These are phyloP conservation scores for Aspergillus fumigatus DNA, from an alignment of 2,329 filamentous ascomycete species.

Conservation along the genomic window DNA sequence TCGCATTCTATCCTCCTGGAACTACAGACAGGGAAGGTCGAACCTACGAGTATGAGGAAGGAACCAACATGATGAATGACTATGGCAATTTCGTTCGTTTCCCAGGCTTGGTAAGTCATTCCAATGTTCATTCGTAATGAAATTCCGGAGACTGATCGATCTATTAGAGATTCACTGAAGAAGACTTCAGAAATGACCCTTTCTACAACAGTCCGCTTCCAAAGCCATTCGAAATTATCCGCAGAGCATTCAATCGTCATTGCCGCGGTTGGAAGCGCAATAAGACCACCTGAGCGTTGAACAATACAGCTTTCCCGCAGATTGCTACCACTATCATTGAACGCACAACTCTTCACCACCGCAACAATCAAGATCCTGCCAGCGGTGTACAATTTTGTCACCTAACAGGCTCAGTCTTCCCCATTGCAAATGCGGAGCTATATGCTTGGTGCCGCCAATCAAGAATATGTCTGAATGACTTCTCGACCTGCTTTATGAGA, in stretches of 20 bases:
- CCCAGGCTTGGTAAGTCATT: conserved; percentile 61
- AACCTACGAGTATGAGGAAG: conserved; percentile 74
- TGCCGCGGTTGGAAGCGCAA: conserved; percentile 21
- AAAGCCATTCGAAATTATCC: conserved; percentile 26
- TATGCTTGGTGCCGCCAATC: neutral
- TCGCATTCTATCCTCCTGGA: conserved; percentile 71
- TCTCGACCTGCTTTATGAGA: neutral
- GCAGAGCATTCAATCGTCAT: conserved; percentile 23
- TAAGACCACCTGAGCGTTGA: conserved; percentile 8
- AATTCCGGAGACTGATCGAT: conserved; percentile 8
- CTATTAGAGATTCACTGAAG: conserved; percentile 36
- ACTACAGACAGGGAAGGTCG: conserved; percentile 63
- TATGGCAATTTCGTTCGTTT: conserved; percentile 67
- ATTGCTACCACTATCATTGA: neutral
- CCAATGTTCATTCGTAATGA: neutral
- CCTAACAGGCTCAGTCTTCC: neutral
- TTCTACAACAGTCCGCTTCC: conserved; percentile 30
- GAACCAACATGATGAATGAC: conserved; percentile 76
- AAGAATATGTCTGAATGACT: neutral
- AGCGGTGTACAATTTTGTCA: neutral
- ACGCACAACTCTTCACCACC: neutral
- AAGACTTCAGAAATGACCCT: conserved; percentile 38
- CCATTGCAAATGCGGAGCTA: neutral
- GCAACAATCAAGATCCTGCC: neutral
- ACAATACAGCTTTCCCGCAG: neutral